Base-by-base conservation (phyloP, 441 rosid species). In the Lepidium campestre region DNA sequence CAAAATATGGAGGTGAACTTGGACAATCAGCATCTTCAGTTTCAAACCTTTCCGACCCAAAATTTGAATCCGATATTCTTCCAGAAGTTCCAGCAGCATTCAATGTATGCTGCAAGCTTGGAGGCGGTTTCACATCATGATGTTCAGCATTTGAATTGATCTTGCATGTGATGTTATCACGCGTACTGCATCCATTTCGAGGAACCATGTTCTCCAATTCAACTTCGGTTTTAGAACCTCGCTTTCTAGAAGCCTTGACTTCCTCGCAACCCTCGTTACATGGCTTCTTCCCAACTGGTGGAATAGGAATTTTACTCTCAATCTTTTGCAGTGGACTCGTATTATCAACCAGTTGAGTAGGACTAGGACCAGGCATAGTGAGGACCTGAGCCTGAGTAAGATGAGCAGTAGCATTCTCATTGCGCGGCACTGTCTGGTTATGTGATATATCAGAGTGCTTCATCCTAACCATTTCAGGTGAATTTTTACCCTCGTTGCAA, bases 1-100 rank as follows among this genome's bases (percentile, higher is more conserved):
- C 93, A 68, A 84, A 83, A 61, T 56, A 77, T 67, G 86, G 74
- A n/a, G 96, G 95, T 10, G 96, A 85, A 64, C 69, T 68, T 63
- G 75, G 70, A 50, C 81, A 75, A 7, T 65, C 65, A 67, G 31
- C 75, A 61, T 49, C 78, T 75, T 78, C 83, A 29, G 77, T 70
- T 78, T 70, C 72, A 57, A 68, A 75, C 71, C 54, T 71, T 48
- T 75, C 67, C 13, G 67, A 74, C 75, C 69, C 65, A 19, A 32
- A 60, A 2, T 60, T 54, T 3, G 20, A 57, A 31, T 52, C 68
- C 48, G 14, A 31, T 0, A 35, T 39, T 53, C 72, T 59, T n/a
- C 65, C 65, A 47, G 75, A 69, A 57, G 41, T 52, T 42, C 48
- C 62, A 42, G 20, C 70, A 32, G 48, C 66, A 64, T 15, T 47